A percentile compares a stretch with the other conserved stretches of the same genome.
Conservation (phyloP, 768 basidiomycete species). For the Boletellus ananas region DNA sequence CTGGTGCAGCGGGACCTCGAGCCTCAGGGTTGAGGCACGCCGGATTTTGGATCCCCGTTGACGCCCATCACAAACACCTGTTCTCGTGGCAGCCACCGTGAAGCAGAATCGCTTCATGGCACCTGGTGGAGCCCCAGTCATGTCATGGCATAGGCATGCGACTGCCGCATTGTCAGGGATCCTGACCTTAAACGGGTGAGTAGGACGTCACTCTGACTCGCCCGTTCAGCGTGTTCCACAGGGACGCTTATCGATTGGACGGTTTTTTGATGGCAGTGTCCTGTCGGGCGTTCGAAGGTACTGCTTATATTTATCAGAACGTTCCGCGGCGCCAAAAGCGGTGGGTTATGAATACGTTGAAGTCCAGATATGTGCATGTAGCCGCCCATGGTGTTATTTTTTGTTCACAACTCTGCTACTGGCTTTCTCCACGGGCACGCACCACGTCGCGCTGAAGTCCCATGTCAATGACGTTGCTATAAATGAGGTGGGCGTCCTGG, state of each 20-base stretch:
- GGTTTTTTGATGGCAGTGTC: conserved; percentile 6
- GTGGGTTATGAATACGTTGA: background rate
- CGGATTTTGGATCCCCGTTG: background rate
- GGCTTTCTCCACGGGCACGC: background rate
- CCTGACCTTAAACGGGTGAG: background rate
- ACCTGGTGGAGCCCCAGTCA: background rate
- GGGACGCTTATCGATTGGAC: conserved; percentile 11
- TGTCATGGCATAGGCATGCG: conserved; percentile 7
- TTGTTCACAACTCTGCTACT: background rate
- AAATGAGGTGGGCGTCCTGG: conserved; percentile 9
- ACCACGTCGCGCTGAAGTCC: background rate
- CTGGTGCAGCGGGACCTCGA: conserved; percentile 7
- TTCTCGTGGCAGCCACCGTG: no score
- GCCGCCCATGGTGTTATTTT: conserved; percentile 14
- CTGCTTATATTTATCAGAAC: conserved; percentile 4
- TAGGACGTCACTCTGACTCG: conserved; percentile 14
- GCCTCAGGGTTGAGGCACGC: conserved; percentile 21
- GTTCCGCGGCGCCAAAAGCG: background rate
- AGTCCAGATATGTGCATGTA: conserved; percentile 1
- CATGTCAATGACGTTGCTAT: conserved; percentile 8
- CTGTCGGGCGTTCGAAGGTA: background rate
- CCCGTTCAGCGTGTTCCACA: conserved; percentile 14
- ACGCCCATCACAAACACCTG: conserved; percentile 9
- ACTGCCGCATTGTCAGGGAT: conserved; percentile 16
- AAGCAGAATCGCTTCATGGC: background rate